phyloP scores from a whole-genome alignment of 352 stramenopile genomes.

The Pythium guiyangense region DNA sequence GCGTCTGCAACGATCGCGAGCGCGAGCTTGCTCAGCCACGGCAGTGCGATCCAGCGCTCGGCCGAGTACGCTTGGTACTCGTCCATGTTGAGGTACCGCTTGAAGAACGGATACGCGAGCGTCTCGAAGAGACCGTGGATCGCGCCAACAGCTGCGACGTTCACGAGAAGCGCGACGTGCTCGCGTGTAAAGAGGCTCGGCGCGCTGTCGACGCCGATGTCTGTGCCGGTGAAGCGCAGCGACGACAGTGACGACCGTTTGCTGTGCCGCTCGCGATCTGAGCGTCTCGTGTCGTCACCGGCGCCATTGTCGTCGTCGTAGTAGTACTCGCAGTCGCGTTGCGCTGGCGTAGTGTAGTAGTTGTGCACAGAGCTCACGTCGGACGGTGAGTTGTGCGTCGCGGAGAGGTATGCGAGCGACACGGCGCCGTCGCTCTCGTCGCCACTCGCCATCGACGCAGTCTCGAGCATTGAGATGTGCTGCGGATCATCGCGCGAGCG shows the following conservation, averaged over 20 bases:
- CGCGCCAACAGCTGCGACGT: slow-evolving; percentile 48
- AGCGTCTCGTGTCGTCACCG: slow-evolving; percentile 4
- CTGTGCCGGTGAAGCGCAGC: too few species aligned
- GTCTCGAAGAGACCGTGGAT: slow-evolving; percentile 50
- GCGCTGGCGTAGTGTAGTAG: slow-evolving; percentile 7
- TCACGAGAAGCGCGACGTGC: slow-evolving; percentile 41
- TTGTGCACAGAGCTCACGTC: slow-evolving; percentile 12
- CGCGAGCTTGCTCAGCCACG: slow-evolving; percentile 56
- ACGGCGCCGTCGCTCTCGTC: slow-evolving; percentile 15
- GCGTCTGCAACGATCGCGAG: slow-evolving; percentile 47
- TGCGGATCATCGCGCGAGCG: neutral
- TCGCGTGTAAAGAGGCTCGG: slow-evolving; percentile 26
- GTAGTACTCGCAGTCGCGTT: slow-evolving; percentile 3
- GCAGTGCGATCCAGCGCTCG: slow-evolving; percentile 47
- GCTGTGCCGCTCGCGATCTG: slow-evolving; percentile 3
- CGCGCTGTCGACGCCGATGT: too few species aligned
- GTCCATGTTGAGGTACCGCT: slow-evolving; percentile 70
- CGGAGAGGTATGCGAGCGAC: slow-evolving; percentile 21
- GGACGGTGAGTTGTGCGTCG: slow-evolving; percentile 10
- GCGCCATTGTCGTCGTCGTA: too few species aligned
- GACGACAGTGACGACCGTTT: too few species aligned
- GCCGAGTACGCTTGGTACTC: slow-evolving; percentile 54
- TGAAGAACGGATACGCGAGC: slow-evolving; percentile 62
- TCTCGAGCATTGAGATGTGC: slow-evolving; percentile 29
- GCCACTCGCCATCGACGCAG: slow-evolving; percentile 14